phyloP scores from a whole-genome alignment of 2,329 filamentous ascomycete species.

The Byssothecium circinans region DNA sequence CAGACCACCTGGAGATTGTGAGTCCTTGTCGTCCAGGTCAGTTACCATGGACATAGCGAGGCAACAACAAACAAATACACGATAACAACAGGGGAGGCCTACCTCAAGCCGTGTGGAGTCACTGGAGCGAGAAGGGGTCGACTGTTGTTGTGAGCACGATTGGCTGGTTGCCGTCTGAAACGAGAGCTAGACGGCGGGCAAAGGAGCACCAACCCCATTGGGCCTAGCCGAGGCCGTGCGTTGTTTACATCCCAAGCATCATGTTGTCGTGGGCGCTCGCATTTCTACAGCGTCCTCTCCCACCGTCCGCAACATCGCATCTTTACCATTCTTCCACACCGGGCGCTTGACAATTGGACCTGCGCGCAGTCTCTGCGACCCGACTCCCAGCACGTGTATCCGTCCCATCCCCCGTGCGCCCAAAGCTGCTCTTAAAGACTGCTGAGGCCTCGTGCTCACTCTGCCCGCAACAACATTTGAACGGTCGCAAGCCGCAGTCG shows the following conservation, averaged over 20 bases:
- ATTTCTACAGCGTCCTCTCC: constrained; percentile 27
- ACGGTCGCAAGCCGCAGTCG: constrained; percentile 15
- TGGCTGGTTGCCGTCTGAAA: constrained; percentile 18
- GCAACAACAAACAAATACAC: constrained; percentile 18
- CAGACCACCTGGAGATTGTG: not conserved
- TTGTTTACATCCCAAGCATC: not conserved
- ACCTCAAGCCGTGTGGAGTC: constrained; percentile 17
- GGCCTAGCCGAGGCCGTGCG: constrained; percentile 13
- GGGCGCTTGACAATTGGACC: constrained; percentile 19
- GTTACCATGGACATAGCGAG: not conserved
- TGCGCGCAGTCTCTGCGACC: constrained; percentile 23
- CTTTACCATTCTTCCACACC: constrained; percentile 42
- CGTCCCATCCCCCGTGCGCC: constrained; percentile 17
- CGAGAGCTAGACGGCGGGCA: constrained; percentile 13
- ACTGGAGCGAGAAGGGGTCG: constrained; percentile 21
- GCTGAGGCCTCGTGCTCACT: constrained; percentile 12
- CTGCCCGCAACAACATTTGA: no score
- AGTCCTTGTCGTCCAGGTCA: not conserved
- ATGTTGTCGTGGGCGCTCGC: constrained; percentile 11
- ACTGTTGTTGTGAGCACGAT: constrained; percentile 24
- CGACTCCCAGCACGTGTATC: constrained; percentile 17
- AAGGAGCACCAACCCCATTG: constrained; percentile 11
- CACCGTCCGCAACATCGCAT: constrained; percentile 36
- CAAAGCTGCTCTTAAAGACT: constrained; percentile 18
- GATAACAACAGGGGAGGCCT: constrained; percentile 15